Percentiles rank a stretch among this genome's conserved stretches.
Evolutionary conservation across 192 early-diverging fungal species (phyloP).

Genomic region (Coemansia biformis): DNA sequence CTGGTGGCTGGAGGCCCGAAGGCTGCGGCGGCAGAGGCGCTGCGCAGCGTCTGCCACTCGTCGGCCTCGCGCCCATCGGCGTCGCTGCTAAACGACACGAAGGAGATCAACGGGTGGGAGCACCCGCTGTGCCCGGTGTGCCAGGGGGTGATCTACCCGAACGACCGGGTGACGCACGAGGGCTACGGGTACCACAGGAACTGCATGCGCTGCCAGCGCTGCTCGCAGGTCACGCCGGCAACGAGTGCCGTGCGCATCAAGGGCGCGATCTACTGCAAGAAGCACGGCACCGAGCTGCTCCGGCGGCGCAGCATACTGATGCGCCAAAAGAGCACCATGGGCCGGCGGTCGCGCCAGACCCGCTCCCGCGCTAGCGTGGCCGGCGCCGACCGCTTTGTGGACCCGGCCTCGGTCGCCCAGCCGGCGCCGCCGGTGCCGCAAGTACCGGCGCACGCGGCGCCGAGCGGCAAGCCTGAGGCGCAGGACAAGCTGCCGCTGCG

Average conservation of each 20-base stretch:
- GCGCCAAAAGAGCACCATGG: constrained; percentile 54
- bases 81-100: constrained; percentile 44
- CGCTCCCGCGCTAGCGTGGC: constrained; percentile 27
- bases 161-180: constrained; percentile 49
- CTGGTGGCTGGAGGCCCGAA: too few relatives aligned
- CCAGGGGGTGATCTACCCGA: constrained; percentile 38
- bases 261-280: constrained; percentile 51
- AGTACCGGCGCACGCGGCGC: constrained; percentile 34
- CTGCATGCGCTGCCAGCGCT: constrained; percentile 51
- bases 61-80: constrained; percentile 45
- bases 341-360: constrained; percentile 40
- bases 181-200: constrained; percentile 52
- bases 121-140: constrained; percentile 51
- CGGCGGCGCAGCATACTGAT: constrained; percentile 54
- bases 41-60: constrained; percentile 37
- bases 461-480: neutral
- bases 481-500: constrained; percentile 6
- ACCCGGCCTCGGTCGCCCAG: neutral
- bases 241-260: constrained; percentile 44
- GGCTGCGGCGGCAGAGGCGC: too few relatives aligned
- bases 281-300: constrained; percentile 47
- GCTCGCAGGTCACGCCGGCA: constrained; percentile 36
- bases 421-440: constrained; percentile 26
- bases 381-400: constrained; percentile 13
- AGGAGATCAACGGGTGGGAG: constrained; percentile 47